Evolutionary conservation across 2,329 filamentous ascomycete species (phyloP).

Genomic region (Fusarium circinatum): DNA sequence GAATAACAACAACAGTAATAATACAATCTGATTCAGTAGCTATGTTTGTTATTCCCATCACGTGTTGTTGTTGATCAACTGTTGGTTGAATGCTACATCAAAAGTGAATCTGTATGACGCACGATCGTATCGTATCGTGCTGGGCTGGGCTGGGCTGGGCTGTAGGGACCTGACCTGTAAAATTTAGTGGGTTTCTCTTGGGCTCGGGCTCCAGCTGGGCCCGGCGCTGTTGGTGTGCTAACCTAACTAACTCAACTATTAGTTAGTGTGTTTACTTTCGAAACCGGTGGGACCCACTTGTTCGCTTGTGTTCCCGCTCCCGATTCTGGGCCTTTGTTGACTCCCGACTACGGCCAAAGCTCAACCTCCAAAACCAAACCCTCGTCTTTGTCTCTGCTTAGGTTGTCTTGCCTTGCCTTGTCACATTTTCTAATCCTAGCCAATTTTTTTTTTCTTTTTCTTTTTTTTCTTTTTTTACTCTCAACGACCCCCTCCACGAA

Average conservation of each 20-base stretch:
- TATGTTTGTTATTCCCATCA: slow-evolving; percentile 5
- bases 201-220: background rate
- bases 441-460: background rate
- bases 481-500: slow-evolving; percentile 6
- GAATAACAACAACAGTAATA: background rate
- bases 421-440: slow-evolving; percentile 17
- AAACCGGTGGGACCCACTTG: slow-evolving; percentile 35
- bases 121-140: slow-evolving; percentile 5
- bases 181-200: background rate
- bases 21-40: background rate
- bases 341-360: slow-evolving; percentile 21
- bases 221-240: background rate
- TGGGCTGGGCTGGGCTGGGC: background rate
- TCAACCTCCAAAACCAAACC: slow-evolving; percentile 15
- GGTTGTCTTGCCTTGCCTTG: slow-evolving; percentile 7
- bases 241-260: background rate
- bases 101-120: slow-evolving; percentile 31
- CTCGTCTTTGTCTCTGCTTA: background rate
- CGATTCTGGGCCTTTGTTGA: slow-evolving; percentile 27
- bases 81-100: slow-evolving; percentile 16
- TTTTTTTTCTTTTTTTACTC: background rate
- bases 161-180: slow-evolving; percentile 7
- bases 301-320: slow-evolving; percentile 28
- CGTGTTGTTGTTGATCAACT: slow-evolving; percentile 28
- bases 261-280: slow-evolving; percentile 40